Evolutionary conservation across 352 stramenopile species (phyloP), one percentile per base, ranked within the genome.

Genomic region (Pythium phragmitis): DNA sequence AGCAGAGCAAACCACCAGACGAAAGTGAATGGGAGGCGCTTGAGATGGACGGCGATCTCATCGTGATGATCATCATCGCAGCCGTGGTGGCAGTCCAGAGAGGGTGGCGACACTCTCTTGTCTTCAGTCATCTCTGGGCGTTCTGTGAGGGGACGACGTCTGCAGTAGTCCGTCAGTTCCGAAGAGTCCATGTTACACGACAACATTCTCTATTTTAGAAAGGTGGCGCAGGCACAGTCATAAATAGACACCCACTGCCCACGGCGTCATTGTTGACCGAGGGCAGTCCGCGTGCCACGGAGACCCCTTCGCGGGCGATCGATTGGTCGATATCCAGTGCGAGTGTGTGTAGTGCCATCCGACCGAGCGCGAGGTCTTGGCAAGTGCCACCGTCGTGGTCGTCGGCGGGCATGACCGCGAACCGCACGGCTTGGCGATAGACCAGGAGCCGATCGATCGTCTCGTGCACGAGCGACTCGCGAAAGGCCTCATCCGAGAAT

Each of bases 401-500:
- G 8, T 65, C 56, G 2, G 41, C 1, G 16, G 69, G 68, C 13
- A 72, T 28, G 4, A 84, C 63, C 2, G 81, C 68, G 42, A 85
- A 80, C 16, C 53, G 79, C 9, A 86, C 57, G 2, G 61, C 47
- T 16, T 63, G 36, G 8, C 60, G 61, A 4, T 17, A 7, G 46
- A 60, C 14, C 34, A 76, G 7, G 14, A 73, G 58, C 68, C 62
- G 11, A 34, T 57, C 65, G 4, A 61, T 30, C 4, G 70, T 76
- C 12, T 86, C 65, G 0, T 16, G 68, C 3, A 85, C 77, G 26
- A 87, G 57, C 23, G 57, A 34, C 5, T 85, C 78, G 7, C 77
- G 75, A 33, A 72, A 85, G 0, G 50, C 12, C 47, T 89, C 80
- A 47, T 88, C 80, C 42, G 74, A 73, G 21, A 89, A 85, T 14